phyloP scores from a whole-genome alignment of 2,329 filamentous ascomycete species.

The Colletotrichum sp. region DNA sequence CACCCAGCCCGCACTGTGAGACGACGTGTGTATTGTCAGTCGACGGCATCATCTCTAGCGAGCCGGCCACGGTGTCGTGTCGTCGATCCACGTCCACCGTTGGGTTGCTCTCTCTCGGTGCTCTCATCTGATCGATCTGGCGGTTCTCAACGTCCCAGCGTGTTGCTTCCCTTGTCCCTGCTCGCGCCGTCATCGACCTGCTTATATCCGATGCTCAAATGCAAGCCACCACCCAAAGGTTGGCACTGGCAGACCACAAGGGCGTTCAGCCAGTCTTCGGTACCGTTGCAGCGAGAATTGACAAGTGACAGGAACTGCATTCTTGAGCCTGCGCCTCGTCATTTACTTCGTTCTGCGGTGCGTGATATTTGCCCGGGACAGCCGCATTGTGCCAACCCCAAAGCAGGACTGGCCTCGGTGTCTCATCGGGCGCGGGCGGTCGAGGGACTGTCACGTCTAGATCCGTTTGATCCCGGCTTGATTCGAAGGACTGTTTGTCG shows the following conservation, averaged over 20 bases:
- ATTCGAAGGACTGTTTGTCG: neutral
- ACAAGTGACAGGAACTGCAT: constrained; percentile 12
- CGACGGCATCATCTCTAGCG: neutral
- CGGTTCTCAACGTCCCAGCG: neutral
- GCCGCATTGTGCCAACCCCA: neutral
- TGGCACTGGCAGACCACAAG: neutral
- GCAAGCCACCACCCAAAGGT: neutral
- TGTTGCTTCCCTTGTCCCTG: neutral
- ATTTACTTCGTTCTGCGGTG: neutral
- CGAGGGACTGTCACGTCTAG: neutral
- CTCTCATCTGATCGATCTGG: neutral
- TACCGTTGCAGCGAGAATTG: constrained; percentile 3
- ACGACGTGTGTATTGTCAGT: neutral
- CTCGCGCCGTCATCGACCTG: neutral
- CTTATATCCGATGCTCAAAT: neutral
- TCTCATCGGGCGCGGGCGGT: neutral
- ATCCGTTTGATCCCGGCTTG: neutral
- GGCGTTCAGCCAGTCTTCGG: neutral
- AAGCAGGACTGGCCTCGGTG: neutral
- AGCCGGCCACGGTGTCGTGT: neutral
- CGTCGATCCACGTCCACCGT: neutral
- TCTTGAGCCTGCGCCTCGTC: constrained; percentile 2
- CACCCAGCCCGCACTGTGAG: neutral
- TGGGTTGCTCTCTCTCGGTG: neutral
- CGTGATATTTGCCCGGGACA: neutral